Base-by-base conservation (phyloP, 768 basidiomycete genomes). In the Hygrophoropsis aurantiaca region DNA sequence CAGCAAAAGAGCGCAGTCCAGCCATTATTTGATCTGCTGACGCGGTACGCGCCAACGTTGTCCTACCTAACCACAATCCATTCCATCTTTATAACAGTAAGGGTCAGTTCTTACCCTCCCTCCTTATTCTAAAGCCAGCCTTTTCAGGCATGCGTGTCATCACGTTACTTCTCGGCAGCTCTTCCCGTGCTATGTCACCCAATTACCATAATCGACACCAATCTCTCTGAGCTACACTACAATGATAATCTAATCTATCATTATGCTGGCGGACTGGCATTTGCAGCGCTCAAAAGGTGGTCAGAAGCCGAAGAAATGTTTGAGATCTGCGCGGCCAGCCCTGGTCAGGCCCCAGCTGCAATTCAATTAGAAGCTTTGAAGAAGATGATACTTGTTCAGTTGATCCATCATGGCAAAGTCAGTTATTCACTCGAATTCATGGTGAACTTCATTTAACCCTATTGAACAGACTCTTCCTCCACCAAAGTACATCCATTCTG, bases 281-380 rank as follows among this genome's bases (percentile, higher is more conserved):
- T 85, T 1, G 67, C 73, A 8, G 80, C 81, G 0, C 70, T 89
- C 35, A 82, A 82, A 55, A 71, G 72, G 15, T 93, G 85, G 81
- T 56, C 69, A 2, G 75, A 83, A 8, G 88, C 92, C 0, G 80
- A 82, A 47, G 85, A 90, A 46, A 83, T 79, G 52, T 85, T 94
- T 41, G 92, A 95, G 66, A 85, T 87, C 21, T 86, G 85, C 49
- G 82, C 84, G 19, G 80, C 78, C 26, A 76, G 78, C 18, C 86
- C 81, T 4, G 85, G 77, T 20, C 69, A 61, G 9, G 74, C 66
- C 33, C 79, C 82, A 0, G 75, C 81, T 3, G 81, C 85, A 7
- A 71, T 94, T 3, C 92, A 95, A 62, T 65, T 93, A 56, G 92
- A 94, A 59, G 92, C 92, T 0, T 69, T 86, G 57, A 94, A 94